Evolutionary conservation across 2,329 filamentous ascomycete species (phyloP), one percentile per base, ranked within the genome.

Genomic region (Cryphonectria japonica): DNA sequence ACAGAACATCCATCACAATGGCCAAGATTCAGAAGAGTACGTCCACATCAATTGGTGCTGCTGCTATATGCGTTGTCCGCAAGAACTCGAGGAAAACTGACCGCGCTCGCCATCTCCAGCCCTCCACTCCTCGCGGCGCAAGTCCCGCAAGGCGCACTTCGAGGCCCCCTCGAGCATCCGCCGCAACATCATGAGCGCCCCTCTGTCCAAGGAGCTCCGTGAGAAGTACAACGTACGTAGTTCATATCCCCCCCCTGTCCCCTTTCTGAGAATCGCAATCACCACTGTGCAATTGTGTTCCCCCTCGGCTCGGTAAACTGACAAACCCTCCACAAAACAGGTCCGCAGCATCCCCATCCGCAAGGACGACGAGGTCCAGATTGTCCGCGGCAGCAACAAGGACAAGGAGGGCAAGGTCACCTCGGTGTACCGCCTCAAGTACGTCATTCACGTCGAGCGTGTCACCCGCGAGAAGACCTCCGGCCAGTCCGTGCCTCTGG

Each of bases 71-170:
- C 26, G 14, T 43, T 29, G 1, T 1, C 29, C 41, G 13, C 62
- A 13, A 60, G 46, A 62, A 73, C 59, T 66, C 73, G 11, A 9
- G 9, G 29, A 57, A 57, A 7, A 29, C 73, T 79, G 72, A 78
- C 75, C 57, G 70, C 70, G 54, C 32, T 57, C 16, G 57, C 64
- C 74, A 39, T 57, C 65, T 7, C 22, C 76, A 92, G 89, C 83
- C 80, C 82, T 94, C 81, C 84, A 88, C 85, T 93, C 93, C 85
- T 97, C 94, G 82, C 91, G 95, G 87, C 92, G 95, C 88, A 99
- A 99, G 94, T 96, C 94, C 87, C 94, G 96, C 86, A 97, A 97
- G 90, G 93, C 94, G 83, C 95, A 99, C 90, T 99, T 97, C 91
- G 88, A 89, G 84, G 96, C 96, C 78, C 94, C 95, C 79, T 98